Evolutionary conservation across 805 yeast species (phyloP).

Genomic region (Ogataea trehalophila): DNA sequence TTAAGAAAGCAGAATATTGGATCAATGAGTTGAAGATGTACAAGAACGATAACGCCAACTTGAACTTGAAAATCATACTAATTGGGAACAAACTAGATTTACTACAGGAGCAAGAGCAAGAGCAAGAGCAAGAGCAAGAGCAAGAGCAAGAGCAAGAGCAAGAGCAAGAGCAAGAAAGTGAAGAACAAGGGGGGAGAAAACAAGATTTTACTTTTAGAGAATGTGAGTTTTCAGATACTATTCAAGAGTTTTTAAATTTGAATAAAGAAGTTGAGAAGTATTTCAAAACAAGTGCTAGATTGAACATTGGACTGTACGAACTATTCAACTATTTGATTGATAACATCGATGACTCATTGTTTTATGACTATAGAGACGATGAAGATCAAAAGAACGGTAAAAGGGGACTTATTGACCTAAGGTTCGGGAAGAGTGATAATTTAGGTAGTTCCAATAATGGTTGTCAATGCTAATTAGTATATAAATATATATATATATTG

Average conservation of each 20-base stretch:
- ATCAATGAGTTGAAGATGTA: conserved; percentile 61
- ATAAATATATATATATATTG: neutral
- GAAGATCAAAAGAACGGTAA: conserved; percentile 4
- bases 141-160: no score
- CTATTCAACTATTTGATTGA: conserved; percentile 34
- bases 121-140: neutral
- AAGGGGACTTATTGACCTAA: conserved; percentile 23
- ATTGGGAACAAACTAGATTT: conserved; percentile 87
- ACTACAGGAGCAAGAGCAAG: conserved; percentile 19
- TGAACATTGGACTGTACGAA: conserved; percentile 55
- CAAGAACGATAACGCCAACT: conserved; percentile 18
- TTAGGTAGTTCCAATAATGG: neutral
- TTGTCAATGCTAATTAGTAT: neutral
- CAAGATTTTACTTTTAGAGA: conserved; percentile 6
- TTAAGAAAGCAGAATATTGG: conserved; percentile 83
- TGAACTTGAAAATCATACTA: conserved; percentile 36
- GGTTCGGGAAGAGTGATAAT: conserved; percentile 7
- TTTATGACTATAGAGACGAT: conserved; percentile 19
- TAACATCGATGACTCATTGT: conserved; percentile 25
- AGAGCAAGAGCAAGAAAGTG: no score
- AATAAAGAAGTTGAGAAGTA: conserved; percentile 16
- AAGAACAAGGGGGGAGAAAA: neutral
- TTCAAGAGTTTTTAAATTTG: conserved; percentile 20
- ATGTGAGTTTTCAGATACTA: conserved; percentile 19
- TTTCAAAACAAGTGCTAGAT: conserved; percentile 61